phyloP scores from a whole-genome alignment of 257 asterid genomes.

The Anisodus acutangulus region DNA sequence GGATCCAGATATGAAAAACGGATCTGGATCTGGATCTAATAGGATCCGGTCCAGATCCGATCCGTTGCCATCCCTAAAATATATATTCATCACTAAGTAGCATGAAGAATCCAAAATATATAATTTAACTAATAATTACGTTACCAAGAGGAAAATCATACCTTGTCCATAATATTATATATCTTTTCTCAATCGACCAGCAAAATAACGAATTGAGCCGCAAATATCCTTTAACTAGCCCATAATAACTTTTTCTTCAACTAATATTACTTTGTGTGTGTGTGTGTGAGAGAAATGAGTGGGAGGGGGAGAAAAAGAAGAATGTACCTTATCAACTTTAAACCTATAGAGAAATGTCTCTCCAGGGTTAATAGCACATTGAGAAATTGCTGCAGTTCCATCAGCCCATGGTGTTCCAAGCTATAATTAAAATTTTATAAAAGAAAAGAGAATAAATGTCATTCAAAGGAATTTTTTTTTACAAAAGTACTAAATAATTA shows the following conservation, averaged over 20 bases:
- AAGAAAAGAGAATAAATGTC: not conserved
- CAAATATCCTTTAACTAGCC: not conserved
- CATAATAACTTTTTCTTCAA: not conserved
- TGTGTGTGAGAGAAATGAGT: not conserved
- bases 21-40: too few relatives aligned
- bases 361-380: slow-evolving; percentile 78
- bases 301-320: not conserved
- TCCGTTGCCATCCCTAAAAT: too few relatives aligned
- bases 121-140: not conserved
- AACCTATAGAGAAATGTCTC: slow-evolving; percentile 75
- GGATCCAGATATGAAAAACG: too few relatives aligned
- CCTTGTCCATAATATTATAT: not conserved
- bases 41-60: too few relatives aligned
- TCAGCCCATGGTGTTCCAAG: slow-evolving; percentile 94
- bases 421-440: slow-evolving; percentile 34
- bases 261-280: not conserved
- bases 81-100: not conserved
- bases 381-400: slow-evolving; percentile 85
- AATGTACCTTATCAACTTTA: slow-evolving; percentile 60
- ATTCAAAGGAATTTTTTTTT: not conserved
- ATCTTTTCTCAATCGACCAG: not conserved
- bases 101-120: not conserved
- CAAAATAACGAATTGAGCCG: not conserved
- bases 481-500: not conserved
- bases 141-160: not conserved